These are phyloP conservation scores for Diospyros kaki DNA, from an alignment of 148 eudicot species.

Conservation along the genomic window DNA sequence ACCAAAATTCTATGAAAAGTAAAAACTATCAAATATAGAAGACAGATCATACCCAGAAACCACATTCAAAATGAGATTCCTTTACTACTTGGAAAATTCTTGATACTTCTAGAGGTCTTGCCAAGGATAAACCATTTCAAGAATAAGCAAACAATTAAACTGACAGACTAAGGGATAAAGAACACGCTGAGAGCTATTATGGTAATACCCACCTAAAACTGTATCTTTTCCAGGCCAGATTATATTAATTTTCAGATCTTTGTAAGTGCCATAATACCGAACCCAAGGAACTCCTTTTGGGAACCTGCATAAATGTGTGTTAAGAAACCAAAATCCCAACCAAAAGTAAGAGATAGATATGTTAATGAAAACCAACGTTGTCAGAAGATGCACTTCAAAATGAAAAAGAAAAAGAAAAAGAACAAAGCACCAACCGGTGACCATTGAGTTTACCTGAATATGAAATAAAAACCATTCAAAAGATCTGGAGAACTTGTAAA, in stretches of 20 bases:
- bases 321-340: neutral
- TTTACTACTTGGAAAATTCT: neutral
- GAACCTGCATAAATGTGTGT: slow-evolving; percentile 46
- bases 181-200: slow-evolving; percentile 19
- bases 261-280: slow-evolving; percentile 77
- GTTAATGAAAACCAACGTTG: neutral
- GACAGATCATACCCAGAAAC: neutral
- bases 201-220: slow-evolving; percentile 40
- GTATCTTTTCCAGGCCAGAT: slow-evolving; percentile 93
- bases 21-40: too few species aligned
- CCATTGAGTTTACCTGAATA: neutral
- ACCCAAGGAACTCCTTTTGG: slow-evolving; percentile 96
- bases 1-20: too few species aligned
- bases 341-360: neutral
- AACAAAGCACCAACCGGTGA: neutral
- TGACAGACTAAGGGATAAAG: neutral
- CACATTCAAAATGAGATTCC: neutral
- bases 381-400: neutral
- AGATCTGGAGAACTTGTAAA: neutral
- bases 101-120: neutral
- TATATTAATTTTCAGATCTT: slow-evolving; percentile 64
- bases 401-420: neutral
- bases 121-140: neutral
- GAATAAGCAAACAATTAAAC: neutral
- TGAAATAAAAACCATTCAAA: neutral